A percentile compares a stretch with the other conserved stretches of the same genome.
Conservation (phyloP, 306 rosid species). For the Trifolium fragiferum region DNA sequence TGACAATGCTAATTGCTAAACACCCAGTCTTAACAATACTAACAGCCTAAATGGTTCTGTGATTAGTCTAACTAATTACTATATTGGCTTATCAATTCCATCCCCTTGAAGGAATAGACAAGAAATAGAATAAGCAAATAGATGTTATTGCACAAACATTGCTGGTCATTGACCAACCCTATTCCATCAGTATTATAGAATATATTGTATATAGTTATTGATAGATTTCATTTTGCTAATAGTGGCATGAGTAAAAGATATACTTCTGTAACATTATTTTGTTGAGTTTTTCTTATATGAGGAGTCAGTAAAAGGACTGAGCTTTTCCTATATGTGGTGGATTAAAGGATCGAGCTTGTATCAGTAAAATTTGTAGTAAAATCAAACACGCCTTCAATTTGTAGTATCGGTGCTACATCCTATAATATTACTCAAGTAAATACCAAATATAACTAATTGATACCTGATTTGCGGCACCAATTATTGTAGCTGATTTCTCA, state of each 20-base stretch:
- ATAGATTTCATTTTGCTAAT: not conserved
- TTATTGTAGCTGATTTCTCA: no score
- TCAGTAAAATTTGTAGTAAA: no score
- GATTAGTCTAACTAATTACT: not conserved
- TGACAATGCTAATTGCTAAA: not conserved
- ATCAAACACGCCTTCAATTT: no score
- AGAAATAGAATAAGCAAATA: not conserved
- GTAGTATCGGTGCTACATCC: no score
- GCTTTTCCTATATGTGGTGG: no score
- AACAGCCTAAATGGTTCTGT: not conserved
- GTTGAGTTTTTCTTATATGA: no score
- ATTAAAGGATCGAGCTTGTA: no score
- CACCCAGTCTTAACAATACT: not conserved
- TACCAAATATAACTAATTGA: no score
- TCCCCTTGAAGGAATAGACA: not conserved
- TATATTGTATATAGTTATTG: not conserved
- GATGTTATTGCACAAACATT: not conserved
- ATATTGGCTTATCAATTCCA: not conserved
- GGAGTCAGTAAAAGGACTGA: no score
- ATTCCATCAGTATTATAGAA: not conserved
- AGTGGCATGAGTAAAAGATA: conserved; percentile 16
- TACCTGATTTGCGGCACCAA: no score
- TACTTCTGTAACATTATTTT: no score
- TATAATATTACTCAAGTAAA: no score
- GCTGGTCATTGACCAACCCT: not conserved